Conservation (phyloP, 495 filamentous ascomycete species). For the Neurospora sp. region DNA sequence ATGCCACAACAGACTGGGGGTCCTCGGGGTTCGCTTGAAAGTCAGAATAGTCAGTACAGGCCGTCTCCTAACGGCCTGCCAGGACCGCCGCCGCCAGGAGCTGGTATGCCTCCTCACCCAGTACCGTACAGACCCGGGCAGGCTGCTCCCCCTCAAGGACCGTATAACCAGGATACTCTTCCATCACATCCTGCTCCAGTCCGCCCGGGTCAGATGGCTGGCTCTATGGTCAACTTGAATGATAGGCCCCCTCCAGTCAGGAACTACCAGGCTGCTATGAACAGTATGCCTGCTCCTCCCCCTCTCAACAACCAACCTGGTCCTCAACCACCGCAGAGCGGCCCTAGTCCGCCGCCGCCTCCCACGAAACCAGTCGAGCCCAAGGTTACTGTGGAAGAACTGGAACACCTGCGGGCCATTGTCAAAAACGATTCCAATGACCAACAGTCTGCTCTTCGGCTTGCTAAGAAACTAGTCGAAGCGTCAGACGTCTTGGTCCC, state of each 20-base stretch:
- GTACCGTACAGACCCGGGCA: conserved; percentile 22
- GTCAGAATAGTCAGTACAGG: conserved; percentile 13
- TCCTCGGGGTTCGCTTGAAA: not conserved
- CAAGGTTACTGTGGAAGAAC: conserved; percentile 68
- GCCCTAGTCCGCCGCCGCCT: conserved; percentile 15
- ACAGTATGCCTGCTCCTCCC: not conserved
- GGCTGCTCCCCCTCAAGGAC: conserved; percentile 15
- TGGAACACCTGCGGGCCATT: conserved; percentile 60
- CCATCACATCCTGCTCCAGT: conserved; percentile 74
- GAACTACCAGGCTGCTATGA: conserved; percentile 49
- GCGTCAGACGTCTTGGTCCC: conserved; percentile 67
- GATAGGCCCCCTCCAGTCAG: conserved; percentile 61
- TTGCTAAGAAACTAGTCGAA: conserved; percentile 82
- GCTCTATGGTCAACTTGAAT: conserved; percentile 39
- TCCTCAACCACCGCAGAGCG: conserved; percentile 13
- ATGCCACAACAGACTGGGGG: conserved; percentile 9
- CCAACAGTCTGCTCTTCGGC: conserved; percentile 52
- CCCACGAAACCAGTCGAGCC: conserved; percentile 23
- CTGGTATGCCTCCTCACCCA: conserved; percentile 24
- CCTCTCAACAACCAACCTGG: not conserved
- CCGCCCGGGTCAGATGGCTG: conserved; percentile 59
- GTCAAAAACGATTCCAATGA: conserved; percentile 63
- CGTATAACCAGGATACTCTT: conserved; percentile 44
- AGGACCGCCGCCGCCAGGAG: conserved; percentile 17
- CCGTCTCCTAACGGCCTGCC: conserved; percentile 19